phyloP scores from a whole-genome alignment of 192 early-diverging fungal species.

The Coemansia sp. region DNA sequence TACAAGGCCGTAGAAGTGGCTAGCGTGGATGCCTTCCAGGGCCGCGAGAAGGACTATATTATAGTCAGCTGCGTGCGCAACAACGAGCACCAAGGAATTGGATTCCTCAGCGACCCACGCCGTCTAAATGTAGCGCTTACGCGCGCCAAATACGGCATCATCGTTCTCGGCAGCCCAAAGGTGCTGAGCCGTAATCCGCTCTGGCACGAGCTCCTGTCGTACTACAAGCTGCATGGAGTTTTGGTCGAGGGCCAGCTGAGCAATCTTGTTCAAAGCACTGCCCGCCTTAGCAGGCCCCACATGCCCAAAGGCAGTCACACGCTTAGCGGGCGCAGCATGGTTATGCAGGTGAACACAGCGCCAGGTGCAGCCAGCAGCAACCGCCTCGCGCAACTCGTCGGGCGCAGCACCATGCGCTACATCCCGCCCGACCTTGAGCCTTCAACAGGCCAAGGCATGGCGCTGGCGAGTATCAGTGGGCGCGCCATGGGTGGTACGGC shows the following conservation, averaged over 20 bases:
- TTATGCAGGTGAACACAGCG: slow-evolving; percentile 31
- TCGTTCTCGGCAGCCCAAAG: slow-evolving; percentile 93
- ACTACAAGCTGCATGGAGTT: slow-evolving; percentile 86
- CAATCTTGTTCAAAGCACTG: slow-evolving; percentile 85
- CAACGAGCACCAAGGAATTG: slow-evolving; percentile 97
- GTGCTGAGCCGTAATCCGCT: slow-evolving; percentile 90
- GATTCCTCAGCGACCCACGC: slow-evolving; percentile 89
- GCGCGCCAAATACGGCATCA: slow-evolving; percentile 90
- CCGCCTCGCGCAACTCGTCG: slow-evolving; percentile 49
- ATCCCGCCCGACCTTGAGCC: slow-evolving; percentile 51
- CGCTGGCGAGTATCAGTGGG: not conserved
- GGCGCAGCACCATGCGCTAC: slow-evolving; percentile 54
- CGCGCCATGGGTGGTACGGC: not conserved
- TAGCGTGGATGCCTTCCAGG: slow-evolving; percentile 98
- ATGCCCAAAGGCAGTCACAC: slow-evolving; percentile 46
- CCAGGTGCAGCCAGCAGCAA: slow-evolving; percentile 46
- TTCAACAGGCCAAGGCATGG: not conserved
- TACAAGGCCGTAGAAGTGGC: slow-evolving; percentile 99
- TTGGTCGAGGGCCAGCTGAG: slow-evolving; percentile 92
- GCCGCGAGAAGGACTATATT: slow-evolving; percentile 99
- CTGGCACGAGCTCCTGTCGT: slow-evolving; percentile 95
- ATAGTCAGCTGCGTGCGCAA: slow-evolving; percentile 96
- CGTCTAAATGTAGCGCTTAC: slow-evolving; percentile 90
- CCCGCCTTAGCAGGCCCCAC: slow-evolving; percentile 82
- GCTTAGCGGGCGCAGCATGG: slow-evolving; percentile 32